These are phyloP conservation scores for Sporisorium exsertum DNA, from an alignment of 1,284 basidiomycete species.

Conservation along the genomic window DNA sequence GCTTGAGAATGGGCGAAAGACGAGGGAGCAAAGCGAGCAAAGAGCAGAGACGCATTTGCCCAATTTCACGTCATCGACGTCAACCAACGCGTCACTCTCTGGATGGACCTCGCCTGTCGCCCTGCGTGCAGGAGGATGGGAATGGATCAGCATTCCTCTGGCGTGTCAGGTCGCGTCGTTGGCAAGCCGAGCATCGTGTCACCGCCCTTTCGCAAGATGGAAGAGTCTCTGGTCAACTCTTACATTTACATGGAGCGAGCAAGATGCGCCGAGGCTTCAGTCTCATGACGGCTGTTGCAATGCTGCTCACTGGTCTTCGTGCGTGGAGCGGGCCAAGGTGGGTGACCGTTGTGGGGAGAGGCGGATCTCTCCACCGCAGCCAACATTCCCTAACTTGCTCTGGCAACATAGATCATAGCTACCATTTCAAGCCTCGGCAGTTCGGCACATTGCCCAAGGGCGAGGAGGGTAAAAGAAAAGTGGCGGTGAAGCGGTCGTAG, in stretches of 20 bases:
- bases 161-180: background rate
- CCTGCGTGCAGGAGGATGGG: background rate
- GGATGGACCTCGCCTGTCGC: slow-evolving; percentile 4
- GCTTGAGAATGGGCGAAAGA: too few relatives aligned
- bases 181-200: background rate
- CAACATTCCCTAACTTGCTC: too few relatives aligned
- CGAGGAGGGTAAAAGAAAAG: background rate
- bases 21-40: too few relatives aligned
- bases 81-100: slow-evolving; percentile 3
- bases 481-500: background rate
- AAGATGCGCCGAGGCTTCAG: background rate
- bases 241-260: background rate
- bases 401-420: background rate
- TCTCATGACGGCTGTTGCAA: background rate
- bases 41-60: background rate
- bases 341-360: background rate
- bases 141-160: slow-evolving; percentile 5
- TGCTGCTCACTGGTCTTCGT: background rate
- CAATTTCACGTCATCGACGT: slow-evolving; percentile 18
- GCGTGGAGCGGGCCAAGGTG: background rate
- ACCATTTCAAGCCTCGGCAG: too few relatives aligned
- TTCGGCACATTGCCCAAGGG: too few relatives aligned
- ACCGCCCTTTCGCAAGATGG: background rate
- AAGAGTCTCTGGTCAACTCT: background rate
- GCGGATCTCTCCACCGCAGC: too few relatives aligned